Evolutionary conservation across 2,329 filamentous ascomycete species (phyloP).

Genomic region (Ceratocystis lukuohia): DNA sequence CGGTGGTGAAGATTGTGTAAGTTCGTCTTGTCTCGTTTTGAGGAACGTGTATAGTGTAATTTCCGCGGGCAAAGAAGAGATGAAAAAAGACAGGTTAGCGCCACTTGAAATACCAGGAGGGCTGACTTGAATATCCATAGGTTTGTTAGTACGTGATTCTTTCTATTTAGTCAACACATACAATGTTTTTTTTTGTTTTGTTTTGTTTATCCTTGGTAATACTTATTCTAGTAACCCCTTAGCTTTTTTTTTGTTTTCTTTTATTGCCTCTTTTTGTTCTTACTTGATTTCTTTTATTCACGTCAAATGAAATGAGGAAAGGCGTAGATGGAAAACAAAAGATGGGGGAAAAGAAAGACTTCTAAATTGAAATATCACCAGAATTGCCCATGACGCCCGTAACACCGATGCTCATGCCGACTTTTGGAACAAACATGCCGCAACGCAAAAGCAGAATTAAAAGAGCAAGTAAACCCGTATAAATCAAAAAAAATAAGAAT

Average conservation of each 20-base stretch:
- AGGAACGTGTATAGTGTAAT: background rate
- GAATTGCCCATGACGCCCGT: constrained; percentile 1
- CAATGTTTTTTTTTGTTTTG: background rate
- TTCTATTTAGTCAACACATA: background rate
- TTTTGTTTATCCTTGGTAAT: background rate
- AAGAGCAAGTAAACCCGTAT: background rate
- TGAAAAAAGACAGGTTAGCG: background rate
- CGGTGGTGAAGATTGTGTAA: background rate
- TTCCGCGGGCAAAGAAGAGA: background rate
- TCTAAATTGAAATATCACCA: background rate
- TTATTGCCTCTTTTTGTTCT: background rate
- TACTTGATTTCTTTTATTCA: background rate
- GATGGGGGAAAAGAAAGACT: background rate
- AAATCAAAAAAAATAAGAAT: background rate
- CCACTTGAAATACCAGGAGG: too few relatives aligned
- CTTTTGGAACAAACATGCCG: background rate
- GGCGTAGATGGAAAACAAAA: background rate
- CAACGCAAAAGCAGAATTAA: background rate
- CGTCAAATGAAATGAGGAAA: background rate
- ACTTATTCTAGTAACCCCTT: background rate
- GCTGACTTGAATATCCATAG: background rate
- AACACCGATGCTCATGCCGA: constrained; percentile 8
- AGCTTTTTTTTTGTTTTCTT: background rate
- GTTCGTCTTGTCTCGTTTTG: background rate
- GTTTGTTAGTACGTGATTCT: constrained; percentile 9